phyloP scores from a whole-genome alignment of 305 asterid species.

The Rubia peregrina region DNA sequence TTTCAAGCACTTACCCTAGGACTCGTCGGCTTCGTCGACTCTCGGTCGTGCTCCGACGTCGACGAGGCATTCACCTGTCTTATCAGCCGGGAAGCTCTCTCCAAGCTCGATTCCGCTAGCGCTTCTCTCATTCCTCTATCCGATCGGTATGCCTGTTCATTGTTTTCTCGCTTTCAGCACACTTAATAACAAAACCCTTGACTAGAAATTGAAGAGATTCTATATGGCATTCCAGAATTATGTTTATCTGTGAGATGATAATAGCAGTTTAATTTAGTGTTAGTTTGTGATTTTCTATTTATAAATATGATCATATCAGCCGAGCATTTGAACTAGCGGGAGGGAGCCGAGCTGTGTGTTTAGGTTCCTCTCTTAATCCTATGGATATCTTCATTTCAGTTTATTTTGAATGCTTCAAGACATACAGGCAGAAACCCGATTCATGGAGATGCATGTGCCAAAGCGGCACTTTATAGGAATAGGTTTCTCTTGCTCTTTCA shows the following conservation, averaged over 20 bases:
- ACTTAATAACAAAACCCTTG: background rate
- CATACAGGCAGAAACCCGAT: conserved; percentile 55
- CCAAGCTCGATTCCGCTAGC: conserved; percentile 60
- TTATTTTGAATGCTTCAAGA: conserved; percentile 29
- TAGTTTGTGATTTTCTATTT: background rate
- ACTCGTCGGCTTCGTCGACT: conserved; percentile 87
- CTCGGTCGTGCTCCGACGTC: conserved; percentile 45
- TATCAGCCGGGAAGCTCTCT: conserved; percentile 68
- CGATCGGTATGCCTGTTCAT: conserved; percentile 53
- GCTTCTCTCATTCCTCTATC: conserved; percentile 48
- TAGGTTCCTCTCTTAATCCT: too few relatives aligned
- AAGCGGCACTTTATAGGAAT: conserved; percentile 68
- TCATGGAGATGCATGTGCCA: conserved; percentile 87
- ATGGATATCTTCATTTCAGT: too few relatives aligned
- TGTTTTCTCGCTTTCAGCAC: background rate
- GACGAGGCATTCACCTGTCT: conserved; percentile 71
- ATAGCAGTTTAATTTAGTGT: background rate
- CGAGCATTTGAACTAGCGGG: conserved; percentile 96
- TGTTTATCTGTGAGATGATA: background rate
- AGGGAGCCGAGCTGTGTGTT: conserved; percentile 47
- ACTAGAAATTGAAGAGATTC: background rate
- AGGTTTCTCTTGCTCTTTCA: conserved; percentile 75
- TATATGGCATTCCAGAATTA: background rate
- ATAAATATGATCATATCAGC: conserved; percentile 27
- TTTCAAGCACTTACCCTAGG: conserved; percentile 58